Conservation (phyloP, 1,139 yeast species). For the Blastobotrys arbuscula region DNA sequence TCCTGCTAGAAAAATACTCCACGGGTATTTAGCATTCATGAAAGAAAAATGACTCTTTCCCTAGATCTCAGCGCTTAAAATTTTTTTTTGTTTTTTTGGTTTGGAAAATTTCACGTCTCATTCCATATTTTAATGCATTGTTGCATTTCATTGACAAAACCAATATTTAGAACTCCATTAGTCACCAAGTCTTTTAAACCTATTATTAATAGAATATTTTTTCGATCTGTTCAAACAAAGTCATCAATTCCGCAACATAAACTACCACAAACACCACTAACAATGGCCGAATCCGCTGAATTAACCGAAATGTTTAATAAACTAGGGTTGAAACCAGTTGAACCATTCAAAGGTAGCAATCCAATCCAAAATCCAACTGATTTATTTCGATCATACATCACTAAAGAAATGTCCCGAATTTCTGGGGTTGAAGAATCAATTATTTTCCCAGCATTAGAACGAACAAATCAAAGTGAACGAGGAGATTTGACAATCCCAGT, state of each 20-base stretch:
- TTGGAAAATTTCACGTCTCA: not conserved
- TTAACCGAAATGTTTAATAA: slow-evolving; percentile 27
- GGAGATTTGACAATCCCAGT: slow-evolving; percentile 92
- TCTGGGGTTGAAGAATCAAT: slow-evolving; percentile 64
- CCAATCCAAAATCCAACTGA: slow-evolving; percentile 77
- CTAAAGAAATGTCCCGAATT: slow-evolving; percentile 67
- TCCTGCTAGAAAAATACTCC: too few species aligned
- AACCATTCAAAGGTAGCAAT: slow-evolving; percentile 44
- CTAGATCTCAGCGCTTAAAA: not conserved
- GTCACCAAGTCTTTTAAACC: not conserved
- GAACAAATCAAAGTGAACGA: slow-evolving; percentile 79
- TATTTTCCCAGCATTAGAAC: slow-evolving; percentile 82
- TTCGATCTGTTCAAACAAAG: not conserved
- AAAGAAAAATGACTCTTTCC: not conserved
- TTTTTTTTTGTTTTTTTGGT: not conserved
- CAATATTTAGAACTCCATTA: not conserved
- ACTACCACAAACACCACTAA: slow-evolving; percentile 15
- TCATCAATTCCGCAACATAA: slow-evolving; percentile 9
- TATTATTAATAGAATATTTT: not conserved
- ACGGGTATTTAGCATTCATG: too few species aligned
- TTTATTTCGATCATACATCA: slow-evolving; percentile 80
- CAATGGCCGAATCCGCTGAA: slow-evolving; percentile 29
- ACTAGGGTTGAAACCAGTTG: slow-evolving; percentile 29
- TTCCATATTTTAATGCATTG: not conserved
- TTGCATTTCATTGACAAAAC: not conserved